These are phyloP conservation scores for Colletotrichum acutatum DNA, from an alignment of 2,329 filamentous ascomycete species.

Conservation along the genomic window DNA sequence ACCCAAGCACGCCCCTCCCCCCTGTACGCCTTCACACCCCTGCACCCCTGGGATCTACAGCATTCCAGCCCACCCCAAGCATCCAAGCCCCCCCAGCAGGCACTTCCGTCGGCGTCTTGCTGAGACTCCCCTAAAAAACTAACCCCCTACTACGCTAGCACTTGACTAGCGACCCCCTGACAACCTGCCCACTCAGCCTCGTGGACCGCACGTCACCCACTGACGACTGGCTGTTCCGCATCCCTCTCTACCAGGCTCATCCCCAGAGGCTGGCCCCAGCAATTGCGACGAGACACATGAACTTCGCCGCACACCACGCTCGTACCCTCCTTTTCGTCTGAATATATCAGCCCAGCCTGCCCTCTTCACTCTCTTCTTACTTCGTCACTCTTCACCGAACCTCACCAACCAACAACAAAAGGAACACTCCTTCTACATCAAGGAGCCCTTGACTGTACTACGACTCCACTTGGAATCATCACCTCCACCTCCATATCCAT, in stretches of 20 bases:
- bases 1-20: conserved; percentile 19
- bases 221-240: conserved; percentile 44
- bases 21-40: conserved; percentile 22
- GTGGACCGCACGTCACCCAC: conserved; percentile 55
- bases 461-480: conserved; percentile 9
- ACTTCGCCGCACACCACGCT: conserved; percentile 44
- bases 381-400: conserved; percentile 30
- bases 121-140: conserved; percentile 35
- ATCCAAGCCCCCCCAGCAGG: conserved; percentile 35
- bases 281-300: conserved; percentile 37
- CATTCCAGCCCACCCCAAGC: conserved; percentile 36
- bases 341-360: conserved; percentile 36
- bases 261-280: conserved; percentile 22
- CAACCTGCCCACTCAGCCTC: conserved; percentile 51
- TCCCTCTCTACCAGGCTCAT: conserved; percentile 32
- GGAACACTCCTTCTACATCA: conserved; percentile 43
- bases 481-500: conserved; percentile 39
- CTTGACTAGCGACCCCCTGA: conserved; percentile 21
- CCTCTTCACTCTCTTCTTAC: conserved; percentile 8
- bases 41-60: conserved; percentile 35
- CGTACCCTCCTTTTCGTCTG: conserved; percentile 33
- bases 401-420: conserved; percentile 36
- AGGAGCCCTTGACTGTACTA: conserved; percentile 37
- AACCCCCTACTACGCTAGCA: conserved; percentile 32
- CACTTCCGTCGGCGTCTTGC: conserved; percentile 34